Conservation (phyloP, 768 basidiomycete species). For the Tubosaeta sp. region DNA sequence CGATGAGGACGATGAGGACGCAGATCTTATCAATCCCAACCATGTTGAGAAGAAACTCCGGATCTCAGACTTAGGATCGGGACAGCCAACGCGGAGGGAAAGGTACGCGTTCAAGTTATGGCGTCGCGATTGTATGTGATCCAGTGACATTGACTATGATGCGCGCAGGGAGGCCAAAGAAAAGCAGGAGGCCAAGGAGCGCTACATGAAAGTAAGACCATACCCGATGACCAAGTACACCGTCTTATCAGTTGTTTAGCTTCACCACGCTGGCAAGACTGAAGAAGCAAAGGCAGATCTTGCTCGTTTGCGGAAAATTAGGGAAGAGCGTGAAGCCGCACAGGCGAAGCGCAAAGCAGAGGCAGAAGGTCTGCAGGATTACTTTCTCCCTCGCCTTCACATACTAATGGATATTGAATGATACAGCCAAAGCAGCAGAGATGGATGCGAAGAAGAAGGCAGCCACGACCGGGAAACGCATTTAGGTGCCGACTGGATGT, state of each 20-base stretch:
- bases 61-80: constrained; percentile 68
- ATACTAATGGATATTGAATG: constrained; percentile 1
- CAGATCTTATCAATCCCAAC: constrained; percentile 76
- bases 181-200: constrained; percentile 83
- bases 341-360: constrained; percentile 87
- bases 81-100: constrained; percentile 61
- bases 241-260: constrained; percentile 33
- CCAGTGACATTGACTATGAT: neutral
- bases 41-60: constrained; percentile 70
- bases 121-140: neutral
- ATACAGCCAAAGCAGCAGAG: constrained; percentile 60
- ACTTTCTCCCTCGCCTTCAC: neutral
- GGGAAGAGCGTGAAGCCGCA: constrained; percentile 83
- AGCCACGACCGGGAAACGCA: constrained; percentile 23
- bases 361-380: constrained; percentile 58
- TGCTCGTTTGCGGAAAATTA: constrained; percentile 79
- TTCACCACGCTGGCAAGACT: constrained; percentile 81
- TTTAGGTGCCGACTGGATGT: constrained; percentile 35
- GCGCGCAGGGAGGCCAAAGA: constrained; percentile 78
- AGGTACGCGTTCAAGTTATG: constrained; percentile 37
- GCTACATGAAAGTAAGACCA: constrained; percentile 73
- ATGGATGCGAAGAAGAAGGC: constrained; percentile 57
- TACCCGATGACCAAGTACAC: neutral
- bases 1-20: constrained; percentile 59
- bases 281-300: constrained; percentile 88